Conservation (phyloP, 176 grass and related monocot genomes). For the Triticum dicoccoides region DNA sequence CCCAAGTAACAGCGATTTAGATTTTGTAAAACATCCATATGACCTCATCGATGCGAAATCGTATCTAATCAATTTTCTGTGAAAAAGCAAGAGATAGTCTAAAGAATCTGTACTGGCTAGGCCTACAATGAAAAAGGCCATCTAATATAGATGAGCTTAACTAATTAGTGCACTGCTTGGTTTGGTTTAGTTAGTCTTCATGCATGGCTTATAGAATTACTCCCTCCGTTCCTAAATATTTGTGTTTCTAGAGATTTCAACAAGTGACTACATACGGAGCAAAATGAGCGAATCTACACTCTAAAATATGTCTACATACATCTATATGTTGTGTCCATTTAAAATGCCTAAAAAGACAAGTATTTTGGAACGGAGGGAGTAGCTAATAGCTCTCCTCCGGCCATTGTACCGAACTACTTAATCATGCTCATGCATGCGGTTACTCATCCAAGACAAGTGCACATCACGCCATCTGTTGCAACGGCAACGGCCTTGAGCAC, state of each 20-base stretch:
- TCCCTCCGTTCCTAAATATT: too few relatives aligned
- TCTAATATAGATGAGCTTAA: conserved; percentile 31
- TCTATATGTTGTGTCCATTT: too few relatives aligned
- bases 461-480: conserved; percentile 17
- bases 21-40: background rate
- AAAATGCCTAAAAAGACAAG: too few relatives aligned
- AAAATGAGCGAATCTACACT: too few relatives aligned
- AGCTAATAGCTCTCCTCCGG: background rate
- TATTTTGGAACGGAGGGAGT: too few relatives aligned
- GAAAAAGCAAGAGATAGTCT: background rate
- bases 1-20: background rate
- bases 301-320: too few relatives aligned
- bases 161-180: background rate
- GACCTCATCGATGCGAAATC: background rate
- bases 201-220: conserved; percentile 25
- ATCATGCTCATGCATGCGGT: conserved; percentile 26
- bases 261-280: too few relatives aligned
- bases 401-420: conserved; percentile 42
- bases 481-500: background rate
- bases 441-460: conserved; percentile 48
- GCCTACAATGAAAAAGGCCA: conserved; percentile 3
- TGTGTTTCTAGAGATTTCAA: too few relatives aligned
- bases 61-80: background rate
- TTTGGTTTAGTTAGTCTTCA: background rate
- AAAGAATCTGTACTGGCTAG: background rate